Evolutionary conservation across 805 yeast species (phyloP).

Genomic region (Candida methanosorbosa): DNA sequence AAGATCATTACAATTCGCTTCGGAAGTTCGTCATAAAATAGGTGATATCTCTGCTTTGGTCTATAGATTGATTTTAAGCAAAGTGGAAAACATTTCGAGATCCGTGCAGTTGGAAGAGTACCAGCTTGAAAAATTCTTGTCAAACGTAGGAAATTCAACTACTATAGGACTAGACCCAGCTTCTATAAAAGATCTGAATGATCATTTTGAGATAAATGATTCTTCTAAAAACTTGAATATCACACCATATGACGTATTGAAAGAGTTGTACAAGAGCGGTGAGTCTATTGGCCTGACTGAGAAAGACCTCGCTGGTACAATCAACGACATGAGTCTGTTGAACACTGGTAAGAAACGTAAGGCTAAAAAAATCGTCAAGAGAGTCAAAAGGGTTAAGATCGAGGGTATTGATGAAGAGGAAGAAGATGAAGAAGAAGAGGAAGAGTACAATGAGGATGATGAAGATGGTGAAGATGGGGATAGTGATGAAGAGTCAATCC

Average conservation of each 20-base stretch:
- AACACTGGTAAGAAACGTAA: constrained; percentile 10
- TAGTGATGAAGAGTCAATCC: too few relatives aligned
- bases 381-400: constrained; percentile 17
- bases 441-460: too few relatives aligned
- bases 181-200: too few relatives aligned
- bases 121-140: constrained; percentile 17
- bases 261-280: constrained; percentile 21
- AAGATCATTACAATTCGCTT: constrained; percentile 55
- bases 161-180: too few relatives aligned
- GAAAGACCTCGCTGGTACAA: constrained; percentile 25
- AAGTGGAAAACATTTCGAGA: constrained; percentile 51
- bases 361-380: constrained; percentile 4
- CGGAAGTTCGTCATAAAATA: constrained; percentile 54
- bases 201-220: too few relatives aligned
- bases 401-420: constrained; percentile 19
- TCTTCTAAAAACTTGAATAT: too few relatives aligned
- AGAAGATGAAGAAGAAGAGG: too few relatives aligned
- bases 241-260: constrained; percentile 33
- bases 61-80: constrained; percentile 46
- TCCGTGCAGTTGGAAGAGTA: constrained; percentile 12
- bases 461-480: constrained; percentile 5
- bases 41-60: constrained; percentile 63
- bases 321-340: constrained; percentile 25
- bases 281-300: constrained; percentile 25
- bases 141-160: constrained; percentile 23